These are phyloP conservation scores for Verticillium alfalfae DNA, from an alignment of 2,329 filamentous ascomycete species.

Conservation along the genomic window DNA sequence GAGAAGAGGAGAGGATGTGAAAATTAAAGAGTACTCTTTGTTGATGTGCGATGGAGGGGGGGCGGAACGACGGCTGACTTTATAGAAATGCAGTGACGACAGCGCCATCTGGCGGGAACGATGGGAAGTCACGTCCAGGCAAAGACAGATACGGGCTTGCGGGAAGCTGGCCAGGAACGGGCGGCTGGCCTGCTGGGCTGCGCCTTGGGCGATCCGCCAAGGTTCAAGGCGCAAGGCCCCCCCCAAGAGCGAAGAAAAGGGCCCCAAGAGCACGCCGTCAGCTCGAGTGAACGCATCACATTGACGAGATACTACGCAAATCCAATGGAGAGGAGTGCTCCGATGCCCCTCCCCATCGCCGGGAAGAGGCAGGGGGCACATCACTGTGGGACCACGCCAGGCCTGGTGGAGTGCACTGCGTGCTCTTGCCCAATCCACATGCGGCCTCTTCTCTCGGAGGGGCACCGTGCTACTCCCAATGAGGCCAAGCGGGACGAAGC, in stretches of 20 bases:
- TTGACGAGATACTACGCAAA: not conserved
- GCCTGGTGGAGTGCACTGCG: not conserved
- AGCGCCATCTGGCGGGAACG: not conserved
- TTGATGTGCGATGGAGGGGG: not conserved
- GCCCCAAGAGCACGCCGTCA: not conserved
- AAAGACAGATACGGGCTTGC: not conserved
- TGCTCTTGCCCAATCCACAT: not conserved
- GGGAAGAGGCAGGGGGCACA: not conserved
- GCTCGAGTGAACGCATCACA: not conserved
- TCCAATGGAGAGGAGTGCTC: not conserved
- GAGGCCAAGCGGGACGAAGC: not conserved
- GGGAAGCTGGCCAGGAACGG: not conserved
- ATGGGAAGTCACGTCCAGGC: not conserved
- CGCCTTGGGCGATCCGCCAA: not conserved
- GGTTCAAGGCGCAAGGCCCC: not conserved
- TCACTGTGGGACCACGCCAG: not conserved
- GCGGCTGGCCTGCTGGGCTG: not conserved
- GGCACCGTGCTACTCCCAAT: not conserved
- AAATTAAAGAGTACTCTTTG: not conserved
- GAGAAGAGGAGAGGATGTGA: not conserved
- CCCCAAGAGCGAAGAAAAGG: too few species aligned
- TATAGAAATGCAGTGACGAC: constrained; percentile 2
- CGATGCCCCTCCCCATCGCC: not conserved
- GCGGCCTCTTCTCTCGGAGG: not conserved
- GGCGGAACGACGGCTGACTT: not conserved